Evolutionary conservation across 768 basidiomycete species (phyloP).

Genomic region (Filobasidium wieringae): DNA sequence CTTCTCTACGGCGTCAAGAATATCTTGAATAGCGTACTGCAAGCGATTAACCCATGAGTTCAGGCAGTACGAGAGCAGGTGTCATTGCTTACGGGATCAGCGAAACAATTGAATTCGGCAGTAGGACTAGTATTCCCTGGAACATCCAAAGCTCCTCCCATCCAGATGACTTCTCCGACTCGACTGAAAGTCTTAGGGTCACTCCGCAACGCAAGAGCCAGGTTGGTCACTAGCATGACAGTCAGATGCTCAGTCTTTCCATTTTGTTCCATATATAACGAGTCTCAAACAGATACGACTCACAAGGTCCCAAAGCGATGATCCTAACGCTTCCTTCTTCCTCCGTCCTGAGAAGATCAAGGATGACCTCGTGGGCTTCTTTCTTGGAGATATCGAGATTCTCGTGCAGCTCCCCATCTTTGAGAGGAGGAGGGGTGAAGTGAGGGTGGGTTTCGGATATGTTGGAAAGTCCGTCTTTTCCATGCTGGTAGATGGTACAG

Average conservation of each 20-base stretch:
- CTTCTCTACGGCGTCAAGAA: constrained; percentile 47
- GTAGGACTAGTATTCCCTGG: constrained; percentile 73
- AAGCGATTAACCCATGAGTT: background rate
- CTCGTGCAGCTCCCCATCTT: constrained; percentile 16
- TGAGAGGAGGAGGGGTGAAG: constrained; percentile 25
- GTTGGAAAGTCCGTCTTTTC: constrained; percentile 38
- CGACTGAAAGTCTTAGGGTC: constrained; percentile 49
- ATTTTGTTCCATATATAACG: constrained; percentile 32
- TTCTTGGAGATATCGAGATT: constrained; percentile 26
- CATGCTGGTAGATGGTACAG: constrained; percentile 24
- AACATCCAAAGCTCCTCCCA: constrained; percentile 89
- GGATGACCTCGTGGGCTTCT: constrained; percentile 31
- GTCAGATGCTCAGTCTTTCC: constrained; percentile 57
- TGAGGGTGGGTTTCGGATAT: constrained; percentile 37
- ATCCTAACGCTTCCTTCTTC: constrained; percentile 30
- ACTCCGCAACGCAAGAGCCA: constrained; percentile 54
- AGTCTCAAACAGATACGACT: constrained; percentile 17
- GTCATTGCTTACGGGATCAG: constrained; percentile 52
- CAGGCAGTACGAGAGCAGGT: background rate
- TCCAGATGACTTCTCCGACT: constrained; percentile 57
- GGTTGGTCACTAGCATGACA: constrained; percentile 61
- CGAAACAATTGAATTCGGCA: constrained; percentile 72
- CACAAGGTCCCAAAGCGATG: constrained; percentile 37
- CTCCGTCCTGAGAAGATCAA: constrained; percentile 30
- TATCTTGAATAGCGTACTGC: constrained; percentile 56